A percentile compares a stretch with the other conserved stretches of the same genome.
phyloP scores from a whole-genome alignment of 139 green algal genomes.

The Pseudopediastrum boryanum region DNA sequence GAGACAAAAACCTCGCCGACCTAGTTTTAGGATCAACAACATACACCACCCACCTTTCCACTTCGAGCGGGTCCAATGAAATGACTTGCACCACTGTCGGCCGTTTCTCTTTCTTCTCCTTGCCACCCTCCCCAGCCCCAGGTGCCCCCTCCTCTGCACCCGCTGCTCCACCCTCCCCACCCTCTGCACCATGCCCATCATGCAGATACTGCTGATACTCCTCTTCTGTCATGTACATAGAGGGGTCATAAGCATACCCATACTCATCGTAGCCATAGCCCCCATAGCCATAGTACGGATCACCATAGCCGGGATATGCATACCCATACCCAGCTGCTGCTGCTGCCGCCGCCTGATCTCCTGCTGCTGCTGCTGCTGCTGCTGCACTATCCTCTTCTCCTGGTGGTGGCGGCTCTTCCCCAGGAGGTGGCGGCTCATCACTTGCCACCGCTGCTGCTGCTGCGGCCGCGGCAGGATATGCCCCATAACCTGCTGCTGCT shows the following conservation, averaged over 20 bases:
- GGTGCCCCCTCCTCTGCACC: background rate
- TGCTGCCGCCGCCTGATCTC: conserved; percentile 4
- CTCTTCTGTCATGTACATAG: conserved; percentile 11
- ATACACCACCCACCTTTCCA: conserved; percentile 5
- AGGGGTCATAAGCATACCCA: conserved; percentile 23
- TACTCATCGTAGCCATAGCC: background rate
- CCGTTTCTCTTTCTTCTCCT: conserved; percentile 14
- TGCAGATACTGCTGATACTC: conserved; percentile 22
- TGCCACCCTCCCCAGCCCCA: background rate
- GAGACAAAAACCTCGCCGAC: too few relatives aligned
- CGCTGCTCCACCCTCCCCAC: background rate
- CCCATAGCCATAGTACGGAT: too few relatives aligned
- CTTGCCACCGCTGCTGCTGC: too few relatives aligned
- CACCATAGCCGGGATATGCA: too few relatives aligned
- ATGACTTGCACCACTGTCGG: conserved; percentile 29
- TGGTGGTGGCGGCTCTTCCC: conserved; percentile 18
- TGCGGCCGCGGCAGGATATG: too few relatives aligned
- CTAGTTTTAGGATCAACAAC: too few relatives aligned
- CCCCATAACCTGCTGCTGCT: background rate
- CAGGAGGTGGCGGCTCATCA: background rate
- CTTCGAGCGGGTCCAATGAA: conserved; percentile 21
- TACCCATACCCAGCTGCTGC: background rate
- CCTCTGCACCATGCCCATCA: conserved; percentile 3
- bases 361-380: conserved; percentile 26
- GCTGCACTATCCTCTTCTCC: conserved; percentile 10